phyloP scores from a whole-genome alignment of 805 yeast genomes.

The Wickerhamomyces pijperi region DNA sequence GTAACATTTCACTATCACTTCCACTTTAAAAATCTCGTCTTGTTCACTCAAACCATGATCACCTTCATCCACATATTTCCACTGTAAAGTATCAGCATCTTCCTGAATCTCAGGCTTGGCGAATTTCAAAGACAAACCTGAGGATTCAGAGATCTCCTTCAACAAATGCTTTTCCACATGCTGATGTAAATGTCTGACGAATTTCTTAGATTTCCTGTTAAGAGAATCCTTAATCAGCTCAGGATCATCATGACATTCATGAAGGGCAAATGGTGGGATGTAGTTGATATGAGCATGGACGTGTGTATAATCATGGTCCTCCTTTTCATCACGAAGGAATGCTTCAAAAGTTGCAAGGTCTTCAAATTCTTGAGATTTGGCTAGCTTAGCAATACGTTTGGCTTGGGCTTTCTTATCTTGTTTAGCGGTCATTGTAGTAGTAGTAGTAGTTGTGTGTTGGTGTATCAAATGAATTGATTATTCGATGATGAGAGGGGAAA shows the following conservation, averaged over 20 bases:
- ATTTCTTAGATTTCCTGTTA: conserved; percentile 62
- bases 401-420: conserved; percentile 11
- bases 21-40: conserved; percentile 47
- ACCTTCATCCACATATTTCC: conserved; percentile 52
- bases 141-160: conserved; percentile 49
- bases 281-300: conserved; percentile 57
- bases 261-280: conserved; percentile 64
- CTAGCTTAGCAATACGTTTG: conserved; percentile 9
- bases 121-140: conserved; percentile 45
- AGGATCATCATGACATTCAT: conserved; percentile 55
- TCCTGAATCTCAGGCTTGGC: conserved; percentile 36
- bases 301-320: conserved; percentile 66
- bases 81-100: conserved; percentile 37
- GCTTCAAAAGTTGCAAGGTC: conserved; percentile 51
- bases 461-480: too few relatives aligned
- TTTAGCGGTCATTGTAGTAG: too few relatives aligned
- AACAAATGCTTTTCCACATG: conserved; percentile 63
- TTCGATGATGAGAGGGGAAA: too few relatives aligned
- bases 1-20: conserved; percentile 53
- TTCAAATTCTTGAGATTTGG: conserved; percentile 37
- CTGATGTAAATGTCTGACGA: conserved; percentile 63
- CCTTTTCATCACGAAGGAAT: conserved; percentile 58
- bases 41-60: conserved; percentile 28
- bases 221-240: conserved; percentile 63
- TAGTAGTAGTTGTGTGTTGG: too few relatives aligned